Conservation (phyloP, 1,139 yeast genomes). For the Geotrichum australiense region DNA sequence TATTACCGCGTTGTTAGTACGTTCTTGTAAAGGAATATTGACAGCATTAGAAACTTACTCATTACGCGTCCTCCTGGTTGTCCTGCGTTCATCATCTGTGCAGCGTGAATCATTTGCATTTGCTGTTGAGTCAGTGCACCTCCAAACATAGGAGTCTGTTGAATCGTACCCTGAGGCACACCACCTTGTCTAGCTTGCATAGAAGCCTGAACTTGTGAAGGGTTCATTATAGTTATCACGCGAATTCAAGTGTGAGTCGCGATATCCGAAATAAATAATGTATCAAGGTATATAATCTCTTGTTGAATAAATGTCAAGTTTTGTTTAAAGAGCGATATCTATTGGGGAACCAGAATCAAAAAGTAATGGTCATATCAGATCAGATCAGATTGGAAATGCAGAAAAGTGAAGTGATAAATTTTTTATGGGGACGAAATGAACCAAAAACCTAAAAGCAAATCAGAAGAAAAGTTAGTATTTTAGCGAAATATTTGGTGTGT, state of each 20-base stretch:
- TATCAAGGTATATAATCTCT: background rate
- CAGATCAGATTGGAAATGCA: background rate
- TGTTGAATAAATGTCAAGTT: background rate
- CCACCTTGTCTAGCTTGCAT: constrained; percentile 15
- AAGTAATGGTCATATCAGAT: background rate
- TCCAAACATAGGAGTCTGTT: constrained; percentile 10
- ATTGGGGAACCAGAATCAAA: background rate
- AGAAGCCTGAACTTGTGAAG: constrained; percentile 12
- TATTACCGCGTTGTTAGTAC: background rate
- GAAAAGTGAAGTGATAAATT: background rate
- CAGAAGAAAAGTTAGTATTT: too few relatives aligned
- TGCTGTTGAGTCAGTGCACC: constrained; percentile 12
- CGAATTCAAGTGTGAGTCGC: too few relatives aligned
- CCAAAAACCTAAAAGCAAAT: too few relatives aligned
- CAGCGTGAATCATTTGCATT: constrained; percentile 11
- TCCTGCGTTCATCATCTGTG: constrained; percentile 15
- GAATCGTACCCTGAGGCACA: constrained; percentile 12
- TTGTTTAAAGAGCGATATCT: background rate
- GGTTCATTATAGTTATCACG: constrained; percentile 9
- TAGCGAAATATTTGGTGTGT: too few relatives aligned
- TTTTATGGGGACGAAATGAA: too few relatives aligned
- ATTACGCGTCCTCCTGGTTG: constrained; percentile 14
- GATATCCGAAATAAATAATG: background rate
- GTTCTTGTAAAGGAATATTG: background rate
- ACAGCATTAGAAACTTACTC: constrained; percentile 2